These are phyloP conservation scores for Ganoderma boninense DNA, from an alignment of 1,284 basidiomycete genomes.

Conservation along the genomic window DNA sequence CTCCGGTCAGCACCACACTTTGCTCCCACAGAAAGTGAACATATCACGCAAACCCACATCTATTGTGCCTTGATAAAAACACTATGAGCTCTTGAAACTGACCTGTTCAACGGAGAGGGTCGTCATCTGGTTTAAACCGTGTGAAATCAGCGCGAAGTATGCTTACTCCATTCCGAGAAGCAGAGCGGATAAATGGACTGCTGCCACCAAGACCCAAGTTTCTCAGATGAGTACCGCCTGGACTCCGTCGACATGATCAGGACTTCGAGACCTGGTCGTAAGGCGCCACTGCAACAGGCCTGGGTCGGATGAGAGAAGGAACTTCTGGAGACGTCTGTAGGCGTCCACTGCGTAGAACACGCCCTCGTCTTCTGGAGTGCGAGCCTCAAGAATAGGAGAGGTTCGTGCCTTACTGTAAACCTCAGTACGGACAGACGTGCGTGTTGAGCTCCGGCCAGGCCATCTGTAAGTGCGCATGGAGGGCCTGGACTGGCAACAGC, in stretches of 20 bases:
- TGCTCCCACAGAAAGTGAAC: neutral
- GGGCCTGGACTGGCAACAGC: neutral
- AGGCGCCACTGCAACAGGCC: neutral
- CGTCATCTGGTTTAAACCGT: no score
- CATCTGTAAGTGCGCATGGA: neutral
- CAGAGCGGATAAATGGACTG: no score
- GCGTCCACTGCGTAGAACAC: neutral
- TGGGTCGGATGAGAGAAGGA: neutral
- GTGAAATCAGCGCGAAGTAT: no score
- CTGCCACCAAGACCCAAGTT: no score
- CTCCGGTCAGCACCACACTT: neutral
- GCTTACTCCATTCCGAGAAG: no score
- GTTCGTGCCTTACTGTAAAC: no score
- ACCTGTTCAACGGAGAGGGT: no score
- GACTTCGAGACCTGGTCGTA: neutral
- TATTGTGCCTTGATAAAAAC: no score
- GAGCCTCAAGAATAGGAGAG: neutral
- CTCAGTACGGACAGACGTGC: constrained; percentile 1
- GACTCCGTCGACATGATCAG: neutral
- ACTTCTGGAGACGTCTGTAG: no score
- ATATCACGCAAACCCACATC: no score
- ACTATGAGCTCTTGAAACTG: no score
- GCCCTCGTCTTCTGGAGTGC: neutral
- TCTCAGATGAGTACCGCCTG: neutral
- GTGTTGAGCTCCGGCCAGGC: neutral